Evolutionary conservation across 106 monocot genomes (phyloP).

Genomic region (Triglochin maritima): DNA sequence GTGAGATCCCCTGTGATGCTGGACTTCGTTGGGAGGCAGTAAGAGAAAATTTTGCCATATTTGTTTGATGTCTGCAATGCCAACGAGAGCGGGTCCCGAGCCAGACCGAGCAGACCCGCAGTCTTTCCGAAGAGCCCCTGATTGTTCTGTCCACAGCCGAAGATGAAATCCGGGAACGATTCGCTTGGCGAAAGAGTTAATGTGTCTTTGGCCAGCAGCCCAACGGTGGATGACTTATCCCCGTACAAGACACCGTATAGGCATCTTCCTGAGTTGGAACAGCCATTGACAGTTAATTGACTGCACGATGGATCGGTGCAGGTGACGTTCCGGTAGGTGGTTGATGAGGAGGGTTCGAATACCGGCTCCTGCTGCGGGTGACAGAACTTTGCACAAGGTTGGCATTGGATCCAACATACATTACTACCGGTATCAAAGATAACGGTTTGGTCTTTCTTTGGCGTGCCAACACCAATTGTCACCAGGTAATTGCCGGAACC

Average conservation of each 20-base stretch:
- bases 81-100: slow-evolving; percentile 6
- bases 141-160: slow-evolving; percentile 26
- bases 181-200: background rate
- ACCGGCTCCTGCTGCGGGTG: slow-evolving; percentile 10
- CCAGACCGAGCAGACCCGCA: slow-evolving; percentile 14
- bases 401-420: slow-evolving; percentile 21
- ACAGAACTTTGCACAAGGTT: slow-evolving; percentile 10
- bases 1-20: slow-evolving; percentile 8
- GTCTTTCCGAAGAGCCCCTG: slow-evolving; percentile 7
- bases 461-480: slow-evolving; percentile 16
- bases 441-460: slow-evolving; percentile 4
- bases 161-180: slow-evolving; percentile 4
- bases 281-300: background rate
- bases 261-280: background rate
- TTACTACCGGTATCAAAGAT: slow-evolving; percentile 20
- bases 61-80: background rate
- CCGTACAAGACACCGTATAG: slow-evolving; percentile 13
- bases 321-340: slow-evolving; percentile 8
- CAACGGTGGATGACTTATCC: slow-evolving; percentile 9
- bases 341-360: slow-evolving; percentile 14
- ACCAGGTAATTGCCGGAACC: slow-evolving; percentile 17
- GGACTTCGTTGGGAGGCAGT: slow-evolving; percentile 12
- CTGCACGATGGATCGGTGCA: background rate
- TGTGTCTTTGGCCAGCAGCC: slow-evolving; percentile 6
- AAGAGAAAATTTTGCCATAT: slow-evolving; percentile 13